phyloP scores from a whole-genome alignment of 805 yeast species.

The Candida sanyiensis region DNA sequence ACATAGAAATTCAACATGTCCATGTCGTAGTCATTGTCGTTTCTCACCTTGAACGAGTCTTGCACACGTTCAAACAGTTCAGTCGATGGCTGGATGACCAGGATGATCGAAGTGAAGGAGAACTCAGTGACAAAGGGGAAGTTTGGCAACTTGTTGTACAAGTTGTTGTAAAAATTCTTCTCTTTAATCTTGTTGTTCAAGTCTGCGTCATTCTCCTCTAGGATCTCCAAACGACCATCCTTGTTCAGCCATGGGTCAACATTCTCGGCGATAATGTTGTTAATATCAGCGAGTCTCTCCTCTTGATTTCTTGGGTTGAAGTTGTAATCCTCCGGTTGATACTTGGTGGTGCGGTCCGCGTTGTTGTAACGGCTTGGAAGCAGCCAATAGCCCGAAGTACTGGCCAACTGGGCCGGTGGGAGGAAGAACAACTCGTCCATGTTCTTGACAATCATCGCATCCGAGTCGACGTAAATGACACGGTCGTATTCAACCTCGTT shows the following conservation, averaged over 20 bases:
- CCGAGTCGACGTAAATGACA: slow-evolving; percentile 53
- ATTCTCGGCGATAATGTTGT: not conserved
- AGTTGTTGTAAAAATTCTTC: slow-evolving; percentile 18
- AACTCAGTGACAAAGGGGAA: slow-evolving; percentile 26
- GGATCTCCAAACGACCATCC: not conserved
- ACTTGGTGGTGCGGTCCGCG: slow-evolving; percentile 3
- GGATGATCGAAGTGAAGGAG: slow-evolving; percentile 39
- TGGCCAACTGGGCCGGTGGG: slow-evolving; percentile 42
- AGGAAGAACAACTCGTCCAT: slow-evolving; percentile 49
- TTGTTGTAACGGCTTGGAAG: slow-evolving; percentile 24
- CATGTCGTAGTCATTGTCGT: slow-evolving; percentile 44
- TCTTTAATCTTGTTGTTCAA: not conserved
- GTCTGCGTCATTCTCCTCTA: not conserved
- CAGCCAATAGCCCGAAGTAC: slow-evolving; percentile 41
- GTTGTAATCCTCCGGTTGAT: slow-evolving; percentile 1
- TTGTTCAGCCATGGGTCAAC: slow-evolving; percentile 5
- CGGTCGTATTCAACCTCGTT: slow-evolving; percentile 44
- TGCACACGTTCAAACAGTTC: slow-evolving; percentile 19
- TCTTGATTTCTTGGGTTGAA: slow-evolving; percentile 1
- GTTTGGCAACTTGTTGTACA: slow-evolving; percentile 37
- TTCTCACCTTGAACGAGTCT: slow-evolving; percentile 25
- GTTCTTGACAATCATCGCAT: slow-evolving; percentile 39
- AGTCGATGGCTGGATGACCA: slow-evolving; percentile 50
- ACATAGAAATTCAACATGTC: slow-evolving; percentile 43
- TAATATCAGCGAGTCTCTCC: slow-evolving; percentile 5